A percentile compares a stretch with the other conserved stretches of the same genome.
phyloP scores from a whole-genome alignment of 129 eudicot species.

The Erigeron canadensis region DNA sequence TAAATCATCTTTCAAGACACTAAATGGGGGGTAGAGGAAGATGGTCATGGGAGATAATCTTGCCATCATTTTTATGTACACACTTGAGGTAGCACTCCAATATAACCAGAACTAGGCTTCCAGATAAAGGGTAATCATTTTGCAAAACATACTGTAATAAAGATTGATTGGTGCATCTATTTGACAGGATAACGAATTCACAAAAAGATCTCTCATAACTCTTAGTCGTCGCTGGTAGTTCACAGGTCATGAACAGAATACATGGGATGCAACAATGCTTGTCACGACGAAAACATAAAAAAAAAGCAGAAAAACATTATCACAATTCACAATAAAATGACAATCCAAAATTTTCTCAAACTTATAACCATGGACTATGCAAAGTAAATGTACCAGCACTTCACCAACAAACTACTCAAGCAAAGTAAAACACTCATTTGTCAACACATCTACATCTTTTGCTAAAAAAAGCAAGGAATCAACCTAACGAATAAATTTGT shows the following conservation, averaged over 20 bases:
- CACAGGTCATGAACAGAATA: neutral
- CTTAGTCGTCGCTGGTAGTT: neutral
- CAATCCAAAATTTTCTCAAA: neutral
- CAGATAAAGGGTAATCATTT: neutral
- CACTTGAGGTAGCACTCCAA: neutral
- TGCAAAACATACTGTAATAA: neutral
- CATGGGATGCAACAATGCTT: constrained; percentile 6
- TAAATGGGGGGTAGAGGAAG: neutral
- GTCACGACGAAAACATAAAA: neutral
- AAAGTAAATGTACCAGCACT: neutral
- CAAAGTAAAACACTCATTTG: neutral
- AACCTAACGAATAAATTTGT: no score
- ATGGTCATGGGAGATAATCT: neutral
- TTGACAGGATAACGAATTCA: neutral
- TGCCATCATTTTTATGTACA: neutral
- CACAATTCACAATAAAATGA: neutral
- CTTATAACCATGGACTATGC: no score
- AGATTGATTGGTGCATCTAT: neutral
- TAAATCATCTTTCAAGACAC: neutral
- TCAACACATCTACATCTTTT: constrained; percentile 3
- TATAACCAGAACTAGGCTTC: constrained; percentile 8
- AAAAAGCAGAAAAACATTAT: neutral
- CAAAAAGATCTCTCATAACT: neutral
- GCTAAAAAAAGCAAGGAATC: neutral
- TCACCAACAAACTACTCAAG: neutral